Conservation (phyloP, 257 asterid species). For the Penstemon davidsonii region DNA sequence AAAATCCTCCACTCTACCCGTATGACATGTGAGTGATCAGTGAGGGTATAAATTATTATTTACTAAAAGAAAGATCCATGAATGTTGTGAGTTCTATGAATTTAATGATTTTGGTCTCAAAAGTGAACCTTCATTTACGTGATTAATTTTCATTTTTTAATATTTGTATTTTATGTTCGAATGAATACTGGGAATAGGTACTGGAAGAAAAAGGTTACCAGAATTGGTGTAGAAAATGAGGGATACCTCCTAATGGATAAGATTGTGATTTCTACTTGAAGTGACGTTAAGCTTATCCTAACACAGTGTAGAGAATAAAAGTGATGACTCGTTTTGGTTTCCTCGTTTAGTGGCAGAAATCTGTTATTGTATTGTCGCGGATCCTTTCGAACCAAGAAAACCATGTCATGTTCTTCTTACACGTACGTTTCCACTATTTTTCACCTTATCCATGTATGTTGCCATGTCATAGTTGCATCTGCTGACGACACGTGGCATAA, state of each 20-base stretch:
- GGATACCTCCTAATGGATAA: constrained; percentile 23
- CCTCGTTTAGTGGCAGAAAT: constrained; percentile 48
- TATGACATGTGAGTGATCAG: no score
- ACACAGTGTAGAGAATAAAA: constrained; percentile 18
- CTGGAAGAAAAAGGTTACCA: no score
- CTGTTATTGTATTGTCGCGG: neutral
- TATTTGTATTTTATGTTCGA: no score
- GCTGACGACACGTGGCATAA: constrained; percentile 38
- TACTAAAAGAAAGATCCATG: no score
- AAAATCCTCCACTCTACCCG: no score
- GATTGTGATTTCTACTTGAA: constrained; percentile 1
- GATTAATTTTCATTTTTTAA: no score
- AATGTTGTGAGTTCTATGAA: no score
- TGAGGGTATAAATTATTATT: no score
- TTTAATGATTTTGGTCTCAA: no score
- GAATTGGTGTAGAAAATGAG: neutral
- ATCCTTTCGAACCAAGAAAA: constrained; percentile 48
- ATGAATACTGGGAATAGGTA: no score
- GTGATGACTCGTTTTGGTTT: constrained; percentile 40
- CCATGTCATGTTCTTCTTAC: constrained; percentile 34
- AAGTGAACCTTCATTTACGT: no score
- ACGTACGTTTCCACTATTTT: constrained; percentile 14
- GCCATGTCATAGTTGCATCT: constrained; percentile 28
- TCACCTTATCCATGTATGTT: constrained; percentile 38
- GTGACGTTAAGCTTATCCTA: constrained; percentile 53